A percentile compares a stretch with the other conserved stretches of the same genome.
Conservation (phyloP, 306 rosid species). For the Acacia confusa region DNA sequence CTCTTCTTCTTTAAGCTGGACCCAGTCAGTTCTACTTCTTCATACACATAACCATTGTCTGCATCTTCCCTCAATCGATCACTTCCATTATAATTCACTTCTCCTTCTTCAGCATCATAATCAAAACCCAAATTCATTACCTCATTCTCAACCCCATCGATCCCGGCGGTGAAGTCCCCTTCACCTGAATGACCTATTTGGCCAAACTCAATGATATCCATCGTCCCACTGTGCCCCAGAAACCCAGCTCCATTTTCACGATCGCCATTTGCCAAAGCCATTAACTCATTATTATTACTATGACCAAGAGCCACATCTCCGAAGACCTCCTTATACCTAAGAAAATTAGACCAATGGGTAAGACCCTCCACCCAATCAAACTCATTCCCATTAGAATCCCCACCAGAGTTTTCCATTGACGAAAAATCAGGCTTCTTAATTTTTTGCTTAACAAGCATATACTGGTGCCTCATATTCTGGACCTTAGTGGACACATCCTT, state of each 20-base stretch:
- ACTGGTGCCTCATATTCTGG: conserved; percentile 98
- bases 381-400: conserved; percentile 60
- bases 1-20: conserved; percentile 67
- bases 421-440: conserved; percentile 70
- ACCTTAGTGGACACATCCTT: conserved; percentile 97
- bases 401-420: conserved; percentile 38
- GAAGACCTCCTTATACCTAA: conserved; percentile 90
- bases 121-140: conserved; percentile 84
- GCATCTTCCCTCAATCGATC: conserved; percentile 60
- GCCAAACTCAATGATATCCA: conserved; percentile 77
- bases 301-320: conserved; percentile 68
- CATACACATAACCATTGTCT: conserved; percentile 70
- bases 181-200: conserved; percentile 75
- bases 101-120: conserved; percentile 74
- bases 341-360: conserved; percentile 87
- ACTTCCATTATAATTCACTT: conserved; percentile 70
- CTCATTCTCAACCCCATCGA: conserved; percentile 83
- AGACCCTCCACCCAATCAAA: conserved; percentile 94
- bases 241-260: conserved; percentile 58
- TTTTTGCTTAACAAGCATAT: conserved; percentile 92
- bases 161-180: conserved; percentile 68
- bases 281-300: conserved; percentile 52
- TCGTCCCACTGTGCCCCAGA: conserved; percentile 50
- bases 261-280: conserved; percentile 41
- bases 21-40: conserved; percentile 67